Conservation (phyloP, 2,329 filamentous ascomycete species). For the Venturia pyrina region DNA sequence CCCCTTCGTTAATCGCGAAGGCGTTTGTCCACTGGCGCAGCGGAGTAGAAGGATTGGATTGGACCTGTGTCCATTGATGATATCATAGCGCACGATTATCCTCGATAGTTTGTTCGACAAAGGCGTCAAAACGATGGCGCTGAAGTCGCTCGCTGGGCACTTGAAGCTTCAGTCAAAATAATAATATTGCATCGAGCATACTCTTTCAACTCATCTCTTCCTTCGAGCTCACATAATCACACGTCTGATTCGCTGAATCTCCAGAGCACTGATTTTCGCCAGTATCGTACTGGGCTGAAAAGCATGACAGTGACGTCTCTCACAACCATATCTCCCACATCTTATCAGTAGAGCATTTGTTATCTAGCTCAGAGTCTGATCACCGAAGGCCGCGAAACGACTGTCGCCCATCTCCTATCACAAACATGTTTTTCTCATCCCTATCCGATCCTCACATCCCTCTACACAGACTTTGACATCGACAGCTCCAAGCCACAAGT, state of each 20-base stretch:
- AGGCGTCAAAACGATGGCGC: background rate
- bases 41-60: background rate
- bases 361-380: too few relatives aligned
- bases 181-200: background rate
- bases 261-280: too few relatives aligned
- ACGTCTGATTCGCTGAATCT: too few relatives aligned
- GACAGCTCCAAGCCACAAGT: background rate
- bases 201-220: too few relatives aligned
- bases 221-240: too few relatives aligned
- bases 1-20: constrained; percentile 2
- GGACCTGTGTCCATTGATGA: background rate
- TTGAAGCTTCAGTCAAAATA: background rate
- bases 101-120: background rate
- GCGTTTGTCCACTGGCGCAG: background rate
- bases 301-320: background rate
- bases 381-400: too few relatives aligned
- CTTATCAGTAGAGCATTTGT: background rate
- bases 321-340: background rate
- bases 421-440: background rate
- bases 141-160: background rate
- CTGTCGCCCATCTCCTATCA: background rate
- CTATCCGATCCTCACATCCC: background rate
- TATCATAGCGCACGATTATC: background rate
- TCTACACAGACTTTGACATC: background rate
- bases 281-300: background rate